phyloP scores from a whole-genome alignment of 2,329 filamentous ascomycete species.

The Byssothecium circinans region DNA sequence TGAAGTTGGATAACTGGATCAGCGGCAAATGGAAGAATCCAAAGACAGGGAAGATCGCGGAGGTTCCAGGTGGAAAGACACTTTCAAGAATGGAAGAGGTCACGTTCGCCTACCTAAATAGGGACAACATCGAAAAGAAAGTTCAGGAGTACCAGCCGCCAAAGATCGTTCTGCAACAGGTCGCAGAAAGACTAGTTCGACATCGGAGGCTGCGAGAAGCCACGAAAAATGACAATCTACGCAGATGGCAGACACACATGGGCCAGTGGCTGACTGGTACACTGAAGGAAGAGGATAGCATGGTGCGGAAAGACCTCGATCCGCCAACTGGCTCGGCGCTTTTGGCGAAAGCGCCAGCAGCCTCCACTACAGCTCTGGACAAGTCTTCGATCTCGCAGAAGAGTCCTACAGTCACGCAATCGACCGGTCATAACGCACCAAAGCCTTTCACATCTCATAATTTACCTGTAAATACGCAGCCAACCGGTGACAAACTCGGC shows the following conservation, averaged over 20 bases:
- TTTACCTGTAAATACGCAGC: too few relatives aligned
- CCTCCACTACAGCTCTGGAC: too few relatives aligned
- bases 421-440: too few relatives aligned
- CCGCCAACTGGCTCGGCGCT: background rate
- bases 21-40: conserved; percentile 45
- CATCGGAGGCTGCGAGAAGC: conserved; percentile 49
- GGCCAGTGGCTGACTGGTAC: conserved; percentile 43
- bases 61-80: conserved; percentile 47
- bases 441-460: too few relatives aligned
- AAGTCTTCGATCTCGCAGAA: too few relatives aligned
- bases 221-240: conserved; percentile 34
- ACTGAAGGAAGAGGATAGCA: conserved; percentile 31
- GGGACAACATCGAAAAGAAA: conserved; percentile 41
- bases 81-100: conserved; percentile 50
- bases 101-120: conserved; percentile 44
- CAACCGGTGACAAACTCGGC: too few relatives aligned
- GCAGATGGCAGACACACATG: conserved; percentile 44
- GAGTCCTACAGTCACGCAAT: too few relatives aligned
- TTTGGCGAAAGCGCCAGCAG: background rate
- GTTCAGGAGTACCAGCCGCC: conserved; percentile 49
- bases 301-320: background rate
- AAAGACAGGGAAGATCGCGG: conserved; percentile 26
- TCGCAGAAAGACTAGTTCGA: conserved; percentile 52
- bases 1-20: conserved; percentile 53
- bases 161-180: conserved; percentile 48